phyloP scores from a whole-genome alignment of 164 flowering plant species.

The Dillenia turbinata region DNA sequence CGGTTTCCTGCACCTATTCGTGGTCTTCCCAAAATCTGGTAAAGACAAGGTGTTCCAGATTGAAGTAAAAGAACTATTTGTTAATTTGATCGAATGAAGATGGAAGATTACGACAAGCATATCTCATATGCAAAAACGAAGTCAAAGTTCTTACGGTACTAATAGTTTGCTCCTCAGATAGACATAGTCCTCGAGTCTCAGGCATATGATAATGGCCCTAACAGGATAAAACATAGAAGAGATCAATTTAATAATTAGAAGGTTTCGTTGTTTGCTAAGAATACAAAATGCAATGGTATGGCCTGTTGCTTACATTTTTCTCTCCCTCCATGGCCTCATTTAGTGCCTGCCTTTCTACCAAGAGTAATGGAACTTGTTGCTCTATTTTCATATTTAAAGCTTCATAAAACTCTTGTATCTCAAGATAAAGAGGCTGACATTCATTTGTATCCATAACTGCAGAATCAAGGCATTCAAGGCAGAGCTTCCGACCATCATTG shows the following conservation, averaged over 20 bases:
- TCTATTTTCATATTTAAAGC: conserved; percentile 69
- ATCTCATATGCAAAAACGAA: too few relatives aligned
- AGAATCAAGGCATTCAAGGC: conserved; percentile 84
- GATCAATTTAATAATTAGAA: conserved; percentile 1
- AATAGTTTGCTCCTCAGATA: conserved; percentile 83
- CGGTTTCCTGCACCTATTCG: conserved; percentile 36
- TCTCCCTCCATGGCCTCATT: conserved; percentile 91
- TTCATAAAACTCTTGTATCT: conserved; percentile 73
- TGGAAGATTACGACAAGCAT: too few relatives aligned
- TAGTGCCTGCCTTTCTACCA: conserved; percentile 85
- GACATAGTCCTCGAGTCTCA: conserved; percentile 87
- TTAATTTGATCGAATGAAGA: too few relatives aligned
- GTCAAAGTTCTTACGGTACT: conserved; percentile 55
- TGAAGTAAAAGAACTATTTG: neutral
- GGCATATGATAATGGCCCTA: conserved; percentile 94
- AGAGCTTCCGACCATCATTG: conserved; percentile 83
- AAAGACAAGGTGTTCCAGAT: neutral
- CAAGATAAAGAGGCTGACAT: conserved; percentile 76
- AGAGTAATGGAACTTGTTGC: conserved; percentile 74
- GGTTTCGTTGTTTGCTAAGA: too few relatives aligned
- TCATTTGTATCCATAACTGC: conserved; percentile 68
- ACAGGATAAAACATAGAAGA: conserved; percentile 7
- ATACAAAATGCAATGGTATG: neutral
- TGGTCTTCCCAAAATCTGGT: conserved; percentile 49
- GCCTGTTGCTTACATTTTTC: conserved; percentile 43